phyloP scores from a whole-genome alignment of 1,284 basidiomycete genomes.

The Flammula alnicola region DNA sequence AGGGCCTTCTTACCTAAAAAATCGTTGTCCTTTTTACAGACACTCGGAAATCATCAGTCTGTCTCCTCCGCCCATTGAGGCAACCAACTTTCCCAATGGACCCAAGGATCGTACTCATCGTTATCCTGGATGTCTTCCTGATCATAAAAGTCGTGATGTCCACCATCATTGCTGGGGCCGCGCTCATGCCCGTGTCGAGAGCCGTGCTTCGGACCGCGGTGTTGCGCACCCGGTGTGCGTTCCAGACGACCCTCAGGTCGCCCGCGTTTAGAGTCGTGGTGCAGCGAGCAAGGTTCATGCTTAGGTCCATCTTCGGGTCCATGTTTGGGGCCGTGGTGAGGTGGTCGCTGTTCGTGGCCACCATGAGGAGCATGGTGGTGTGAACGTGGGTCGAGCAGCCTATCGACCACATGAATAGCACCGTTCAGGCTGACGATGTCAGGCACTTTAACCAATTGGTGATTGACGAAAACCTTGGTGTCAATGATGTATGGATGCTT shows the following conservation, averaged over 20 bases:
- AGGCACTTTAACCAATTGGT: slow-evolving; percentile 45
- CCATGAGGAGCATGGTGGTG: slow-evolving; percentile 23
- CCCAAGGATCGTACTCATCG: slow-evolving; percentile 42
- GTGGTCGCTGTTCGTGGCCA: slow-evolving; percentile 25
- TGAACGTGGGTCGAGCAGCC: slow-evolving; percentile 53
- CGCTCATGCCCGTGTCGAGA: background rate
- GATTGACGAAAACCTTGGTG: slow-evolving; percentile 60
- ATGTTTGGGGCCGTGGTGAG: background rate
- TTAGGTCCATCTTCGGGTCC: background rate
- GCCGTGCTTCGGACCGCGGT: background rate
- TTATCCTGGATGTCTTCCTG: slow-evolving; percentile 30
- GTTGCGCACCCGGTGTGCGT: background rate
- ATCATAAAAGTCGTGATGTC: slow-evolving; percentile 3
- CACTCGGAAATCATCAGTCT: no score
- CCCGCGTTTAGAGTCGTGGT: no score
- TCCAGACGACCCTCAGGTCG: no score
- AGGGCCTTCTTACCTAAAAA: no score
- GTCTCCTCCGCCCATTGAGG: slow-evolving; percentile 33
- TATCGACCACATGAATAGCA: slow-evolving; percentile 59
- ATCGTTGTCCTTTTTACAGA: no score
- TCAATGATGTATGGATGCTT: slow-evolving; percentile 39
- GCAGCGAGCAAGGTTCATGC: no score
- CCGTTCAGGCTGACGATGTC: slow-evolving; percentile 69
- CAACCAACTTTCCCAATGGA: slow-evolving; percentile 62
- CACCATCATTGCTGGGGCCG: background rate